These are phyloP conservation scores for Cruciata laevipes DNA, from an alignment of 257 asterid genomes.

Conservation along the genomic window DNA sequence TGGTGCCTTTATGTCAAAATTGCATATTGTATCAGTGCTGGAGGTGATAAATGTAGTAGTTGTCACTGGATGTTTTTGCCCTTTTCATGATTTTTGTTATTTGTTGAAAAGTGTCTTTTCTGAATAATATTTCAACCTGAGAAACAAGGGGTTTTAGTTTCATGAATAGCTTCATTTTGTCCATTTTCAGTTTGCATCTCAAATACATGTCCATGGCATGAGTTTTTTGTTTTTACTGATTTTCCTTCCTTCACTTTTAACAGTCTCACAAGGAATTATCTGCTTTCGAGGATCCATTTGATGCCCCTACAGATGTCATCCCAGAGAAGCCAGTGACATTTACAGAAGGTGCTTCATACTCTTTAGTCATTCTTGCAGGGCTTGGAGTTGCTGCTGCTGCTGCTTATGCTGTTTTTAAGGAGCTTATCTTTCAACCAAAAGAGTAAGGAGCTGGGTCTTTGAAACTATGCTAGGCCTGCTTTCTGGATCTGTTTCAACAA, in stretches of 20 bases:
- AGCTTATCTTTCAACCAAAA: conserved; percentile 83
- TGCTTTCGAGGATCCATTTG: conserved; percentile 75
- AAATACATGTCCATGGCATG: neutral
- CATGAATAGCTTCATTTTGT: neutral
- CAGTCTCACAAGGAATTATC: conserved; percentile 74
- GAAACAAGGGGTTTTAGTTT: neutral
- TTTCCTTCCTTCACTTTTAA: neutral
- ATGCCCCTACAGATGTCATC: conserved; percentile 86
- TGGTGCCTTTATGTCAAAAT: neutral
- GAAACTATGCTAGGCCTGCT: neutral
- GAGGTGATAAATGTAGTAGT: neutral
- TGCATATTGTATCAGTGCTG: neutral
- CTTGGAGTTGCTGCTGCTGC: conserved; percentile 85
- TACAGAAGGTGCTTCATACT: conserved; percentile 91
- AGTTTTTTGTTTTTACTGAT: neutral
- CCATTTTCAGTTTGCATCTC: neutral
- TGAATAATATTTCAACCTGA: neutral
- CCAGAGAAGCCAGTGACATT: conserved; percentile 94
- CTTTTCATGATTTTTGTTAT: neutral
- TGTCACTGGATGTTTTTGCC: neutral
- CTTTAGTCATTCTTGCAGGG: conserved; percentile 75
- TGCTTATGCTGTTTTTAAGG: conserved; percentile 82
- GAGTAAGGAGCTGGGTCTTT: conserved; percentile 46
- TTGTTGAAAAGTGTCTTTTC: neutral
- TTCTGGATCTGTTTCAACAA: neutral